Base-by-base conservation (phyloP, 2,329 filamentous ascomycete genomes). In the Sclerotinia glacialis region DNA sequence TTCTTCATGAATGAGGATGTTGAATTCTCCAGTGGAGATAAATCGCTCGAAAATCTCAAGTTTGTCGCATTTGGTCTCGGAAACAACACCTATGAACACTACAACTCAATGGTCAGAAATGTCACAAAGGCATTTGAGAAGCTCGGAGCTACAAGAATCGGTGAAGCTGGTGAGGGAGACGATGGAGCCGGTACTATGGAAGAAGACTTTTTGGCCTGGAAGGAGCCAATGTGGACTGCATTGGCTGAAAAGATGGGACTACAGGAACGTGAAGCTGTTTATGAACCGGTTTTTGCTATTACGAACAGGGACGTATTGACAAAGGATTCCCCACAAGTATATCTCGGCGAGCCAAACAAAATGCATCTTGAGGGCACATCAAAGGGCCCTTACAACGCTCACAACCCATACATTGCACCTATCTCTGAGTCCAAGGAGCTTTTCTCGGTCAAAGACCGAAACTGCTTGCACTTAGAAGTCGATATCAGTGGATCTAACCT, bases 81-180 rank as follows among this genome's bases (percentile, higher is more conserved):
- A 72, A 99, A 99, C 84, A 99, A 98, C 83, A 98, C 95, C 37
- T 99, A 99, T 78, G 95, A 99, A 78, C 95, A 99, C 83, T 99
- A 97, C 85, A 99, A 99, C 82, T 90, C 90, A 63, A 97, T 99
- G 92, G 93, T 99, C 68, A 92, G 94, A 78, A 91, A 94, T 70
- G 89, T 98, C 67, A 88, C 95, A 80, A 88, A 90, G 78, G 88
- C 88, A 69, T 82, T 99, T 67, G 83, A 87, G 75, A 94, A 91
- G 75, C 83, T 96, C 26, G 95, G 95, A 69, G 95, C 91, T 16
- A 84, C 88, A 76, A 86, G 92, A 72, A 92, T 99, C 72, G 93
- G 95, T 55, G 83, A 88, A 67, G 92, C 93, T 66, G 95, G 96
- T 73, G 94, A 98, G 81, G 95, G 95, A 75, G 95, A 99, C 75